Conservation (phyloP, 192 early-diverging fungal genomes). For the Podila epigama region DNA sequence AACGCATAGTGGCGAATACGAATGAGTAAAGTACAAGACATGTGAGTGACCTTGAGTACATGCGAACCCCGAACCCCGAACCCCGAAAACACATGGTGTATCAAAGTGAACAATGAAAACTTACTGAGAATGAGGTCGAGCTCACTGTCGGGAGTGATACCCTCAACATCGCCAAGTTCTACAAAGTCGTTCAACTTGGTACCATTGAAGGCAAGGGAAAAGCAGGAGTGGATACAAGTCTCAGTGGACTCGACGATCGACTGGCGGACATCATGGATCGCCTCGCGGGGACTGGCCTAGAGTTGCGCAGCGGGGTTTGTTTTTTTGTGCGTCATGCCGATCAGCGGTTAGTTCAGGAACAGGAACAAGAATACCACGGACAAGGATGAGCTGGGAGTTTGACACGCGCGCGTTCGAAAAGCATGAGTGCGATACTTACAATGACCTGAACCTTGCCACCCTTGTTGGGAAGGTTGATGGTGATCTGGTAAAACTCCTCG, state of each 20-base stretch:
- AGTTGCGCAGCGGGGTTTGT: too few relatives aligned
- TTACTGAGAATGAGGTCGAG: conserved; percentile 75
- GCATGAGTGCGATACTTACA: conserved; percentile 45
- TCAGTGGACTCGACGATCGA: conserved; percentile 87
- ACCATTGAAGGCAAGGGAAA: conserved; percentile 81
- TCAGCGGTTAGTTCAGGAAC: background rate
- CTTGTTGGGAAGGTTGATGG: conserved; percentile 58
- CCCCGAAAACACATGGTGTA: background rate
- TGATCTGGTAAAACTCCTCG: conserved; percentile 63
- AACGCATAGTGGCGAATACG: too few relatives aligned
- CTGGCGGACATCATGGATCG: conserved; percentile 88
- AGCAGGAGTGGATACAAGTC: conserved; percentile 90
- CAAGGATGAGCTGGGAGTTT: background rate
- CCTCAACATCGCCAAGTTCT: conserved; percentile 76
- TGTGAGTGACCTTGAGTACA: background rate
- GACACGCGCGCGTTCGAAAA: background rate
- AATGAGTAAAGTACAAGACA: background rate
- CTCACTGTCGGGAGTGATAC: conserved; percentile 68
- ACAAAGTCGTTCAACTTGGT: conserved; percentile 77
- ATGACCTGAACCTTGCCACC: conserved; percentile 53
- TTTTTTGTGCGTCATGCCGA: too few relatives aligned
- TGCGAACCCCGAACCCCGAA: background rate
- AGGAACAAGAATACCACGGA: background rate
- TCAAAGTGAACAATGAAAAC: conserved; percentile 3
- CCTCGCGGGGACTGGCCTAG: conserved; percentile 73